Conservation (phyloP, 768 basidiomycete species). For the Cystoderma amianthinum region DNA sequence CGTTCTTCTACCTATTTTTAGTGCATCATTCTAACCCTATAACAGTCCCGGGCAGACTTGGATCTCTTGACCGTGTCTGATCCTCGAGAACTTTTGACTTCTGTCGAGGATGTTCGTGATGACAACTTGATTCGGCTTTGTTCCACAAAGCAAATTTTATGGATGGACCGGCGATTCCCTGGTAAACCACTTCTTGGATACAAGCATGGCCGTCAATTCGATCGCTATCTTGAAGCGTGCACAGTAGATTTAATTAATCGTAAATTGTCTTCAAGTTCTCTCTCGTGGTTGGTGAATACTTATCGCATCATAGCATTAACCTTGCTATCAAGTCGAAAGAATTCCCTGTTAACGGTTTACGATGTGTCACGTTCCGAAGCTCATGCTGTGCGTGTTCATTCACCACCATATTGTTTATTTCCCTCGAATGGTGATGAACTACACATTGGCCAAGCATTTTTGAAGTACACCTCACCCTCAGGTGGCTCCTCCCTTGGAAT, state of each 20-base stretch:
- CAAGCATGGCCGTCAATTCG: slow-evolving; percentile 53
- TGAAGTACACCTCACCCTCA: slow-evolving; percentile 20
- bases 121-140: slow-evolving; percentile 45
- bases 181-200: slow-evolving; percentile 51
- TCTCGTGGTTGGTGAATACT: not conserved
- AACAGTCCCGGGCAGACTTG: too few relatives aligned
- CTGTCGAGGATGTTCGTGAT: slow-evolving; percentile 34
- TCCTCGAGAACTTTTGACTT: slow-evolving; percentile 43
- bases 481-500: slow-evolving; percentile 22
- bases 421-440: slow-evolving; percentile 14
- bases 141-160: slow-evolving; percentile 57
- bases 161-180: slow-evolving; percentile 64
- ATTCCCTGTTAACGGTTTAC: slow-evolving; percentile 55
- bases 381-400: slow-evolving; percentile 34
- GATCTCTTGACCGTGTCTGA: too few relatives aligned
- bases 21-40: not conserved
- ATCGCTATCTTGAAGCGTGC: slow-evolving; percentile 44
- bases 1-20: slow-evolving; percentile 9
- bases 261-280: slow-evolving; percentile 18
- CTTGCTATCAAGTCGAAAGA: slow-evolving; percentile 53
- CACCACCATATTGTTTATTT: slow-evolving; percentile 38
- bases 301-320: slow-evolving; percentile 35
- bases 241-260: slow-evolving; percentile 26
- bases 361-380: slow-evolving; percentile 42
- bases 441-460: slow-evolving; percentile 23